Evolutionary conservation across 129 eudicot species (phyloP), one percentile per base, ranked within the genome.

Genomic region (Flaveria trinervia): DNA sequence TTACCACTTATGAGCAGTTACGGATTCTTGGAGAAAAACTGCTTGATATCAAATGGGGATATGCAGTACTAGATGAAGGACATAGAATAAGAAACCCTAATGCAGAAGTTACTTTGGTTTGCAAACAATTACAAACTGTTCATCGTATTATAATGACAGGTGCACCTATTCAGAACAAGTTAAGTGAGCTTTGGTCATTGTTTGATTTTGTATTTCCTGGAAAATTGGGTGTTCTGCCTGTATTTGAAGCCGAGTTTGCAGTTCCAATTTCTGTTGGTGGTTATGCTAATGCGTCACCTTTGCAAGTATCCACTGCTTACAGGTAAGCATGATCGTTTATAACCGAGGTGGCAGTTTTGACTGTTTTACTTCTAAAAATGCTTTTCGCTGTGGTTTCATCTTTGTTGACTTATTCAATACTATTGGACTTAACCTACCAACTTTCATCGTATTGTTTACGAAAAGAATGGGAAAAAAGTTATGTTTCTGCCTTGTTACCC

Each of bases 161-260:
- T 77, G 87, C 97, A 16, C 99, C 99, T 39, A 94, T 94, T 72
- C 99, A 94, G 85, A 94, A 94, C 82, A 87, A 89, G 74, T 82
- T 94, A 52, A 75, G 90, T 83, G 99, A 94, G 82, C 82, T 94
- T 68, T 94, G 99, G 99, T 94, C 99, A 12, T 80, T 94, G 81
- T 94, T 91, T 78, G 99, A 94, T 82, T 94, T 94, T 82, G 99
- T 91, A 14, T 94, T 94, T 82, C 99, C 99, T 70, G 99, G 99
- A 81, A 94, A 94, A 82, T 74, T 94, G 69, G 99, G 99, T 12
- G 97, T 94, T 18, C 68, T 94, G 50, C 99, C 99, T 5, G 88
- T 94, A 20, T 94, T 94, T 89, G 99, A 94, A 86, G 96, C 96
- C 9, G 99, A 94, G 76, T 94, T 94, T 74, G 93, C 99, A 0